Conservation (phyloP, 768 basidiomycete species). For the Clitopilus hobsonii region DNA sequence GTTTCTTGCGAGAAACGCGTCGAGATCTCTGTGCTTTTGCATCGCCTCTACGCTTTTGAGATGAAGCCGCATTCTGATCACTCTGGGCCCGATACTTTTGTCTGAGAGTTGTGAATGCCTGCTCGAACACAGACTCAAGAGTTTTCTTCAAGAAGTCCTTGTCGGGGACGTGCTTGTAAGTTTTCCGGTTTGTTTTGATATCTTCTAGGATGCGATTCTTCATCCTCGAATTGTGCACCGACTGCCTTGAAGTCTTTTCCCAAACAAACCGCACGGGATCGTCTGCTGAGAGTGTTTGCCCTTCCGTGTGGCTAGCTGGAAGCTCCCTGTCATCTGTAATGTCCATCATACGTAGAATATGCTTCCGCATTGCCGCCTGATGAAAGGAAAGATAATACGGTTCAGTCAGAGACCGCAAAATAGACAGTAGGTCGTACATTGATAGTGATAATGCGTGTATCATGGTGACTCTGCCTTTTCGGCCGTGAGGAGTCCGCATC, state of each 20-base stretch:
- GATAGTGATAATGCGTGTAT: constrained; percentile 61
- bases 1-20: constrained; percentile 56
- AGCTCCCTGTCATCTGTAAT: constrained; percentile 51
- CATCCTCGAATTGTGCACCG: constrained; percentile 70
- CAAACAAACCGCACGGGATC: constrained; percentile 75
- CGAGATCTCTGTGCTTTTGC: constrained; percentile 58
- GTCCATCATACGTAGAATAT: constrained; percentile 57
- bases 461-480: constrained; percentile 56
- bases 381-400: constrained; percentile 1
- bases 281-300: constrained; percentile 32
- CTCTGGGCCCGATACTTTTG: constrained; percentile 63
- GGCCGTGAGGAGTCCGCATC: constrained; percentile 25
- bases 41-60: constrained; percentile 50
- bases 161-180: constrained; percentile 61
- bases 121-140: constrained; percentile 63
- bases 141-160: constrained; percentile 62
- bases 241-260: constrained; percentile 75
- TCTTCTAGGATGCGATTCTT: constrained; percentile 59
- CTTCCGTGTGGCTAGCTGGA: constrained; percentile 61
- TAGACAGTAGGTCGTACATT: constrained; percentile 44
- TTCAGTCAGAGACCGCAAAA: neutral
- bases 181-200: constrained; percentile 46
- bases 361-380: constrained; percentile 69
- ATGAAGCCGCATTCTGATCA: constrained; percentile 39
- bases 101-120: constrained; percentile 62